These are phyloP conservation scores for Beauveria varroae DNA, from an alignment of 2,329 filamentous ascomycete species.

Conservation along the genomic window DNA sequence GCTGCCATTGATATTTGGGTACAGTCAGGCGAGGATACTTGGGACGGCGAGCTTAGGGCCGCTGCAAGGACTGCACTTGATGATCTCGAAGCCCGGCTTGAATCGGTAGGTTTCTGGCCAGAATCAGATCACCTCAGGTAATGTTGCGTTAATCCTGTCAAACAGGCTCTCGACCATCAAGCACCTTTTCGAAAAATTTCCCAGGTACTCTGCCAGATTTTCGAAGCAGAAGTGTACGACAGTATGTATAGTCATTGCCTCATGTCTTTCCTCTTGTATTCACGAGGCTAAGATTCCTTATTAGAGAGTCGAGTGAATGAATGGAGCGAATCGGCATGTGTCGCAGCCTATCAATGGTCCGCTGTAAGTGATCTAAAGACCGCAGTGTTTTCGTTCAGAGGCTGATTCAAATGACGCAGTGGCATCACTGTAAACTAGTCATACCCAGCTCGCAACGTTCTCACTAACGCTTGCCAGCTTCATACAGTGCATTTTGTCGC, in stretches of 20 bases:
- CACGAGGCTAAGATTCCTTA: background rate
- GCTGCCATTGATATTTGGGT: constrained; percentile 36
- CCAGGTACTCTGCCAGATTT: background rate
- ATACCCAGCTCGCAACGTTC: background rate
- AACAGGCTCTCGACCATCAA: background rate
- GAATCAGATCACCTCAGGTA: background rate
- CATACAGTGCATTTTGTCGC: constrained; percentile 36
- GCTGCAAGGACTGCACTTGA: constrained; percentile 25
- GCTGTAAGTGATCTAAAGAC: constrained; percentile 20
- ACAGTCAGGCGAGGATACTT: constrained; percentile 31
- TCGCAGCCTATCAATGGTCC: constrained; percentile 25
- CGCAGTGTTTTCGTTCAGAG: background rate
- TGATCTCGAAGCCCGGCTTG: constrained; percentile 23
- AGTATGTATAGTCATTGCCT: constrained; percentile 1
- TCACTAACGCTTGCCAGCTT: constrained; percentile 17
- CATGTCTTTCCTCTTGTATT: background rate
- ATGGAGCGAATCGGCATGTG: constrained; percentile 23
- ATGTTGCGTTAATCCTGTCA: background rate
- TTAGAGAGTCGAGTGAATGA: background rate
- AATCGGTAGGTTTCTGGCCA: constrained; percentile 20
- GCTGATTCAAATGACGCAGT: constrained; percentile 15
- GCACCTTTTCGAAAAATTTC: background rate
- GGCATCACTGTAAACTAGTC: constrained; percentile 18
- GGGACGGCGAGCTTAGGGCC: constrained; percentile 28
- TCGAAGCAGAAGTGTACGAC: background rate